Conservation (phyloP, 2,329 filamentous ascomycete genomes). For the Orbilia oligospora region DNA sequence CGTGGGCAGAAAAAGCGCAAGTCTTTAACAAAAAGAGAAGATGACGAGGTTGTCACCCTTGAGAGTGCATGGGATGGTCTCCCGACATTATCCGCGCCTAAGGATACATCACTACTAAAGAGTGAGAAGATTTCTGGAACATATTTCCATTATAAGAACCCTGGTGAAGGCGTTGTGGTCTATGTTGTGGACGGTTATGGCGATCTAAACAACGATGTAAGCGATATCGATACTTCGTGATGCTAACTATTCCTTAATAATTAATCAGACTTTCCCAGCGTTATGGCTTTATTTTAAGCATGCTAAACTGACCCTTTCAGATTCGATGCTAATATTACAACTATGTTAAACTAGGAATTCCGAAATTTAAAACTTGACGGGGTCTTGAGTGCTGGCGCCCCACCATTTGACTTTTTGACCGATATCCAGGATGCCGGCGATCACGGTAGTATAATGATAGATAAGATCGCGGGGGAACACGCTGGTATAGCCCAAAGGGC, state of each 20-base stretch:
- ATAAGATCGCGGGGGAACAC: constrained; percentile 1
- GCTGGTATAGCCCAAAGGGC: constrained; percentile 22
- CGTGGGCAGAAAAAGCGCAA: too few relatives aligned
- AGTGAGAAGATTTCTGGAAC: constrained; percentile 2
- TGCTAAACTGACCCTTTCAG: too few relatives aligned
- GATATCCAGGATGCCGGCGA: not conserved
- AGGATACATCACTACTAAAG: not conserved
- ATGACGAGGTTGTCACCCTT: not conserved
- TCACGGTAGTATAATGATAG: constrained; percentile 19
- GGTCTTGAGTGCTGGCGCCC: not conserved
- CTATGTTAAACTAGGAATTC: constrained; percentile 14
- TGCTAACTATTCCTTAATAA: too few relatives aligned
- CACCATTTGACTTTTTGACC: constrained; percentile 1
- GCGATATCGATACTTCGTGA: too few relatives aligned
- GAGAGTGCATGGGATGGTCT: constrained; percentile 1
- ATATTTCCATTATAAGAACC: constrained; percentile 29
- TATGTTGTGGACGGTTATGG: constrained; percentile 30
- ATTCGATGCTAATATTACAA: not conserved
- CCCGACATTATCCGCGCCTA: constrained; percentile 5
- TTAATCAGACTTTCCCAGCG: too few relatives aligned
- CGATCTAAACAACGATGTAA: constrained; percentile 15
- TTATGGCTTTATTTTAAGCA: too few relatives aligned
- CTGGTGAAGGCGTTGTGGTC: constrained; percentile 30
- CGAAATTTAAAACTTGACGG: constrained; percentile 8
- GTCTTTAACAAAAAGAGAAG: not conserved